A percentile compares a stretch with the other conserved stretches of the same genome.
Conservation (phyloP, 257 asterid species). For the Cruciata laevipes region DNA sequence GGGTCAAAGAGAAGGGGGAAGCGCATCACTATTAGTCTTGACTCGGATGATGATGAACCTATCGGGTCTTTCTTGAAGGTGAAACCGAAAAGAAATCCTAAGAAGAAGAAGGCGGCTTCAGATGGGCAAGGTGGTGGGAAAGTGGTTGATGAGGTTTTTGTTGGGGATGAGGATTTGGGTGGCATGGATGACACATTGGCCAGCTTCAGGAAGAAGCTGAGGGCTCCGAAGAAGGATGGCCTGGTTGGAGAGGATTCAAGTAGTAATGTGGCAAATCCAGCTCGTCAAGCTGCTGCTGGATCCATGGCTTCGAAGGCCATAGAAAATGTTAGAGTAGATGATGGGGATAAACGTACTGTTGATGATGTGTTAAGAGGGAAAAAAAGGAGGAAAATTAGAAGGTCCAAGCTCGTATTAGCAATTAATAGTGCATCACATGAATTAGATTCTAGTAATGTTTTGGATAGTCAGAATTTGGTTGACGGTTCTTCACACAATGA, state of each 20-base stretch:
- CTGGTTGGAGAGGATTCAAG: constrained; percentile 23
- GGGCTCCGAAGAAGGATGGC: constrained; percentile 60
- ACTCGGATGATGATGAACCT: constrained; percentile 77
- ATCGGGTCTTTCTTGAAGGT: constrained; percentile 67
- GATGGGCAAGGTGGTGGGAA: constrained; percentile 35
- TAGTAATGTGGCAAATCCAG: constrained; percentile 24
- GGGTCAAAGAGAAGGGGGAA: constrained; percentile 47
- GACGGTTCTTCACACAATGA: constrained; percentile 20
- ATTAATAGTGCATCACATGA: constrained; percentile 21
- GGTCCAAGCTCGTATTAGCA: constrained; percentile 30
- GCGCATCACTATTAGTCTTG: constrained; percentile 30
- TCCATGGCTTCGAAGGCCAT: constrained; percentile 26
- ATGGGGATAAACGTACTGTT: constrained; percentile 24
- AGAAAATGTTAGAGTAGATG: constrained; percentile 26
- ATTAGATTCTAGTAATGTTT: constrained; percentile 22
- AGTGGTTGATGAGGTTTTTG: constrained; percentile 33
- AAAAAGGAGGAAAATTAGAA: constrained; percentile 35
- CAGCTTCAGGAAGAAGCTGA: constrained; percentile 71
- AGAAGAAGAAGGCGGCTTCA: constrained; percentile 45
- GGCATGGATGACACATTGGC: constrained; percentile 95
- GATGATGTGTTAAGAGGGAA: constrained; percentile 26
- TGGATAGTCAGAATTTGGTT: constrained; percentile 19
- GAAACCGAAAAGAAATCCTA: constrained; percentile 46
- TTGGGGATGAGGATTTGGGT: constrained; percentile 45
- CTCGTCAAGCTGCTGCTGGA: constrained; percentile 26